Base-by-base conservation (phyloP, 257 asterid genomes). In the Solanum etuberosum region DNA sequence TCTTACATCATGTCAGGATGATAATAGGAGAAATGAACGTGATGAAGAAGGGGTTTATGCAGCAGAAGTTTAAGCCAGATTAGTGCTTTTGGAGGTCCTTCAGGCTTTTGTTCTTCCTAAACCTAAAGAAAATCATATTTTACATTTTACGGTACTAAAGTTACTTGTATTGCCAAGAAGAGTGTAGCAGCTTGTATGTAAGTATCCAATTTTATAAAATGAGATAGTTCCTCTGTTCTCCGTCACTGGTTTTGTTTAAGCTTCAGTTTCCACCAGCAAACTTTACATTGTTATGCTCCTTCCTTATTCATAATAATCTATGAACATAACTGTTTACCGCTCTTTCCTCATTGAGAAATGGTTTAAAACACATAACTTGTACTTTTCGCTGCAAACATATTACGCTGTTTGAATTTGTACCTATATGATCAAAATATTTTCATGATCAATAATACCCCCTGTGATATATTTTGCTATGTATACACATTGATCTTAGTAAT, bases 1-100 rank as follows among this genome's bases (percentile, higher is more conserved):
- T 82, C 91, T 95, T 37, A 90, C 95, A 88, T 95, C 99, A 48
- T 97, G 98, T 84, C 98, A 94, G 91, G 99, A 97, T 91, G 74
- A 81, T 82, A 84, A 59, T 48, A 88, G 77, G 78, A 89, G 48
- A 86, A 71, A 70, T 70, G 86, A 40, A 29, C 2, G 86, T 51
- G 94, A 90, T 85, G 98, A 92, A 89, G 95, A 92, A 89, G 76
- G 85, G 25, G 32, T 81, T 74, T 86, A 43, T 87, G 94, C 87
- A 38, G 93, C 92, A 57, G 91, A 91, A 86, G 78, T 93, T 90
- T 93, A 86, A 92, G 86, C 83, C 23, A 40, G 65, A 71, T 76
- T 59, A 40, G 76, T 84, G 63, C 38, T 42, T 46, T 46, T 65
- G 72, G 68, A 73, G 54, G 87, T 76, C 23, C 57, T 38, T 38